phyloP scores from a whole-genome alignment of 257 asterid genomes.

The Nicotiana knightiana region DNA sequence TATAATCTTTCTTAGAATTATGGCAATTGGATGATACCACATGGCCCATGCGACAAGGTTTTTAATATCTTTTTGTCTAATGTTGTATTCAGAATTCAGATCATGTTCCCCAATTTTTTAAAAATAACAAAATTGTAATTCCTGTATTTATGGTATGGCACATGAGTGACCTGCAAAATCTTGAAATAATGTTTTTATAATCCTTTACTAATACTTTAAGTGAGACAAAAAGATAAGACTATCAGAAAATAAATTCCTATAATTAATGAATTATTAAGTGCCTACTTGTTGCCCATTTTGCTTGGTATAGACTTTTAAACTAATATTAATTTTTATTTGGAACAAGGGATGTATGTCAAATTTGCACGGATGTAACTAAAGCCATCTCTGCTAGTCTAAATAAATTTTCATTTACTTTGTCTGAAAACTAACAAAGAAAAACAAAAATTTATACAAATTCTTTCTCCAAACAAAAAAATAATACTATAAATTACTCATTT shows the following conservation, averaged over 20 bases:
- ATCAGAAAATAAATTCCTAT: not conserved
- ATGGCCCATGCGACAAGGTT: no score
- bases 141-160: not conserved
- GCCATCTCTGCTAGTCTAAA: not conserved
- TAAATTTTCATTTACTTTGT: not conserved
- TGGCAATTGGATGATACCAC: no score
- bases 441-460: no score
- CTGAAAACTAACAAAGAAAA: not conserved
- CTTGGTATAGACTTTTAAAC: not conserved
- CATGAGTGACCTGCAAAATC: not conserved
- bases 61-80: no score
- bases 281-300: not conserved
- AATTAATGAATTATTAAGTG: not conserved
- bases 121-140: no score
- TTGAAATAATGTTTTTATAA: not conserved
- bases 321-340: no score
- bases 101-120: not conserved
- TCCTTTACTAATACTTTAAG: not conserved
- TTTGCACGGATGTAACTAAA: not conserved
- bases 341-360: not conserved
- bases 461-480: not conserved
- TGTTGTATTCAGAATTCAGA: not conserved
- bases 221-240: not conserved
- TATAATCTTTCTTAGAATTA: no score
- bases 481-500: not conserved